Conservation (phyloP, 352 stramenopile species). For the Phytopythium montanum region DNA sequence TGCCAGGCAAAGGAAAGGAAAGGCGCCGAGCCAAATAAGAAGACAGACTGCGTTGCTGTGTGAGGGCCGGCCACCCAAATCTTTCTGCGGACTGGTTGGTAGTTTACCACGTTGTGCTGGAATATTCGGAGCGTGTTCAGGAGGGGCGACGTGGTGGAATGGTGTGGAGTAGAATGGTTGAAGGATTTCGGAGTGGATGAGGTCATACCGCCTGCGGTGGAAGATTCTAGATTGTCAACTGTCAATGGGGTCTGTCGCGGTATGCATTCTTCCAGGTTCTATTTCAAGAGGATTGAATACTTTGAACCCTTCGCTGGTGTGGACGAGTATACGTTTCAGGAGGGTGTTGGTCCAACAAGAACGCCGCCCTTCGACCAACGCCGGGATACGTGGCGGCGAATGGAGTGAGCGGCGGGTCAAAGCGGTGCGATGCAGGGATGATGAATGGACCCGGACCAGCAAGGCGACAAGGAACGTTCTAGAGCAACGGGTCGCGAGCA, state of each 20-base stretch:
- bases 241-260: background rate
- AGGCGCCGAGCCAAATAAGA: background rate
- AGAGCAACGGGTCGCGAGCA: background rate
- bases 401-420: no score
- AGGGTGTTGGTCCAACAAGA: background rate
- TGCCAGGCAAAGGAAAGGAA: background rate
- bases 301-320: background rate
- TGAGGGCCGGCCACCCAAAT: constrained; percentile 18
- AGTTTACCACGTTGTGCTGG: constrained; percentile 6
- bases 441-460: background rate
- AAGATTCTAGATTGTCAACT: constrained; percentile 70
- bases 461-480: background rate
- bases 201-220: constrained; percentile 26
- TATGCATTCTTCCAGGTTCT: background rate
- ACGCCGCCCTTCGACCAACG: background rate
- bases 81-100: constrained; percentile 12
- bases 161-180: background rate
- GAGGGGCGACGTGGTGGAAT: constrained; percentile 15
- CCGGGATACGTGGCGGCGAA: background rate
- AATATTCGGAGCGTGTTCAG: constrained; percentile 1
- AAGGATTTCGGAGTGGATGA: background rate
- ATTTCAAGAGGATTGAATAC: background rate
- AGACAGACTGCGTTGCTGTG: constrained; percentile 15
- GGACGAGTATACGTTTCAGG: background rate
- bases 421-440: no score